Base-by-base conservation (phyloP, 1,284 basidiomycete genomes). In the Puccinia hordei region DNA sequence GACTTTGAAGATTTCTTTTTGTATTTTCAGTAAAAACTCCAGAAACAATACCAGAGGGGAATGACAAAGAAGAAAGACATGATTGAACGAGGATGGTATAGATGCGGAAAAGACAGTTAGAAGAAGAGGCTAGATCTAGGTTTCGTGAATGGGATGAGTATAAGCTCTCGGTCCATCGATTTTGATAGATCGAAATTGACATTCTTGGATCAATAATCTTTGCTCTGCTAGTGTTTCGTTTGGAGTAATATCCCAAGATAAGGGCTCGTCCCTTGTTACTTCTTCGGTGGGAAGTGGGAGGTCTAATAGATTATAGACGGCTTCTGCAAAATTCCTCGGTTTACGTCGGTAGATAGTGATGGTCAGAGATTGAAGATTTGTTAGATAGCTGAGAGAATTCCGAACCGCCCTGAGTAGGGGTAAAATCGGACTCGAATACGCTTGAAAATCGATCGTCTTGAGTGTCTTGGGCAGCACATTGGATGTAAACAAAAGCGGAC, bases 291-390 rank as follows among this genome's bases (percentile, higher is more conserved):
- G 38, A 12, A 46, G 63, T 2, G 63, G 63, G 10, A 66, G 41
- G 19, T 44, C 63, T 38, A 66, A 27, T 66, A 44, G 38, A 19
- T 19, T 17, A 33, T 66, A 66, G 63, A 66, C 19, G 22, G 63
- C 63, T 27, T 66, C 63, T 5, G 38, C 22, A 66, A 66, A 66
- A 19, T 46, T 66, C 8, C 63, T 41, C 22, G 63, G 63, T n/a
- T 44, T 66, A 22, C 63, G 35, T 41, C 63, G 63, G 24, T 66
- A 66, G 30, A 38, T 66, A 24, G 38, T 66, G 63, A 66, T 66
- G n/a, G 63, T 66, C 19, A 66, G 63, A 66, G 63, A 66, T 66
- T 46, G 19, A 44, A 66, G 63, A 41, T 46, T 66, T 27, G 63
- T n/a, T 41, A 41, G 63, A 46, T 41, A n/a, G 27, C 19, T 13